phyloP scores from a whole-genome alignment of 345 rosid genomes.

The Tarenaya hassleriana region DNA sequence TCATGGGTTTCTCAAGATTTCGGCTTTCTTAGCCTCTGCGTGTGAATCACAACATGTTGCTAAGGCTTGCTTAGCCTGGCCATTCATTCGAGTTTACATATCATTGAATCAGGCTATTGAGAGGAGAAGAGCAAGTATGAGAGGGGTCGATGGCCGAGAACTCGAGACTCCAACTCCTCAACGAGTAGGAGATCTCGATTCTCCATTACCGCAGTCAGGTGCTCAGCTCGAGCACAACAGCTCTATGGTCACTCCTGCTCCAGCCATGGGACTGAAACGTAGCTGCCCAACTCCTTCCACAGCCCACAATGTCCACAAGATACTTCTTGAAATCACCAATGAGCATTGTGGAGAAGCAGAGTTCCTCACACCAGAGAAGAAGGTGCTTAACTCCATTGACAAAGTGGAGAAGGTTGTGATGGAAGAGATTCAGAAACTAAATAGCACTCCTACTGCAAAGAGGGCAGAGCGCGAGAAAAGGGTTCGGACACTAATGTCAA shows the following conservation, averaged over 20 bases:
- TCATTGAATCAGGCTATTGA: conserved; percentile 53
- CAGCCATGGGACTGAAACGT: conserved; percentile 31
- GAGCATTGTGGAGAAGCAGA: conserved; percentile 36
- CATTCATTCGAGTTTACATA: conserved; percentile 1
- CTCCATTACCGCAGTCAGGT: too few relatives aligned
- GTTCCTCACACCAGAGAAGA: conserved; percentile 79
- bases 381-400: conserved; percentile 72
- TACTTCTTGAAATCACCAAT: conserved; percentile 47
- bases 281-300: conserved; percentile 42
- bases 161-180: conserved; percentile 33
- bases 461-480: conserved; percentile 54
- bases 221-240: conserved; percentile 34
- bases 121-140: conserved; percentile 54
- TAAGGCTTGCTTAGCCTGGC: conserved; percentile 15
- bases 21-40: conserved; percentile 17
- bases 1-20: too few relatives aligned
- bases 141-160: conserved; percentile 44
- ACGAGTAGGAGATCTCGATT: conserved; percentile 28
- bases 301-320: conserved; percentile 44
- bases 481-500: conserved; percentile 66
- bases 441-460: conserved; percentile 63
- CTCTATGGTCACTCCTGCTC: conserved; percentile 39
- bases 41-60: not conserved
- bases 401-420: conserved; percentile 64
- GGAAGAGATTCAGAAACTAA: conserved; percentile 60